phyloP scores from a whole-genome alignment of 352 stramenopile genomes.

The Phytopythium sindhum region DNA sequence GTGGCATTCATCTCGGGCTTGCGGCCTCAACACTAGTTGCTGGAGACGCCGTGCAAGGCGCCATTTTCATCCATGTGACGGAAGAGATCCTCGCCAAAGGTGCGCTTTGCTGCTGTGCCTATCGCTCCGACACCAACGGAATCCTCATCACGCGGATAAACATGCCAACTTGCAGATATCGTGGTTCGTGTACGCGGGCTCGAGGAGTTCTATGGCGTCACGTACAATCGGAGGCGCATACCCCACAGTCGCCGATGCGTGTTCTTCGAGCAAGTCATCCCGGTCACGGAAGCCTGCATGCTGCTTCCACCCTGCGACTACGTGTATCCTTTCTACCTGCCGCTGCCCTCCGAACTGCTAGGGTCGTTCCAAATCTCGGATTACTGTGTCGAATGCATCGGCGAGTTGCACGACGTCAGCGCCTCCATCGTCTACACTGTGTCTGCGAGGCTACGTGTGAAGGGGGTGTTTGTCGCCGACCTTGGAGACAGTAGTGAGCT shows the following conservation, averaged over 20 bases:
- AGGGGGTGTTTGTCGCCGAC: neutral
- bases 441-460: neutral
- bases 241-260: neutral
- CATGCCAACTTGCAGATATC: neutral
- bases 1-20: conserved; percentile 20
- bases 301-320: neutral
- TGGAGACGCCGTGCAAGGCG: conserved; percentile 21
- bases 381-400: neutral
- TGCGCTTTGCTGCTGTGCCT: neutral
- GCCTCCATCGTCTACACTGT: neutral
- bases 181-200: neutral
- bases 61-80: conserved; percentile 21
- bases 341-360: neutral
- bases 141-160: too few species aligned
- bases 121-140: too few species aligned
- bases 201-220: neutral
- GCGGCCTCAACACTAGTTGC: conserved; percentile 17
- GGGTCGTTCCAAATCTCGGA: neutral
- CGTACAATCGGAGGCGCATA: neutral
- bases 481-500: neutral
- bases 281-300: neutral
- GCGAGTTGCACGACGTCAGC: neutral
- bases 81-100: conserved; percentile 23
- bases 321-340: neutral
- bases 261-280: neutral